These are phyloP conservation scores for Ceratopteris richardii DNA, from an alignment of 75 land plant genomes.

Conservation along the genomic window DNA sequence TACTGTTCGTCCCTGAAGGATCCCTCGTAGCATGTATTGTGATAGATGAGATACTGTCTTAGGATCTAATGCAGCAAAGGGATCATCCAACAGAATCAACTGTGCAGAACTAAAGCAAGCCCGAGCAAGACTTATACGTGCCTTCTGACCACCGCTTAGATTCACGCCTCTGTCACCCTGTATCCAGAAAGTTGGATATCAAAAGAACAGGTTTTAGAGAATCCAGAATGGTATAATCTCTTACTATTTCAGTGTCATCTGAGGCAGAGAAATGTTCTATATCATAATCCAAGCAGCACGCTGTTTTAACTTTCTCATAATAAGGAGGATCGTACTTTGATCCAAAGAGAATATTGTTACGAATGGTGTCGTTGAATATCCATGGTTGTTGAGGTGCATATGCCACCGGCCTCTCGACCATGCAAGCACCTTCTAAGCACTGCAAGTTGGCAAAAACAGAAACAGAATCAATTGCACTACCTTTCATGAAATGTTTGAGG, in stretches of 20 bases:
- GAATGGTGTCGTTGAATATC: constrained; percentile 31
- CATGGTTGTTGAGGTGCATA: constrained; percentile 38
- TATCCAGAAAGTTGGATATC: not conserved
- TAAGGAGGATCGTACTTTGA: constrained; percentile 11
- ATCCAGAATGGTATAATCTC: not conserved
- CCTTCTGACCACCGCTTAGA: constrained; percentile 35
- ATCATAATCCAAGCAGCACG: constrained; percentile 29
- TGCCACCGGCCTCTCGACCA: constrained; percentile 12
- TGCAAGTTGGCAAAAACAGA: not conserved
- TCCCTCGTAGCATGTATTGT: constrained; percentile 18
- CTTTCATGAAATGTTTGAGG: too few relatives aligned
- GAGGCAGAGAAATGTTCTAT: constrained; percentile 13
- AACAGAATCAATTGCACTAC: too few relatives aligned
- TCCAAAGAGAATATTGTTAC: constrained; percentile 22
- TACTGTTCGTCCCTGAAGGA: constrained; percentile 24
- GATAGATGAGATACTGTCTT: constrained; percentile 23
- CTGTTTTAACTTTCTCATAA: constrained; percentile 14
- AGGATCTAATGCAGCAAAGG: constrained; percentile 30
- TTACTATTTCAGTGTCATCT: constrained; percentile 24
- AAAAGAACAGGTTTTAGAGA: not conserved
- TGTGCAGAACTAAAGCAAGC: constrained; percentile 24
- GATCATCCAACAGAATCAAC: constrained; percentile 28
- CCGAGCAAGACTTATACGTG: constrained; percentile 28
- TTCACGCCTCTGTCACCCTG: constrained; percentile 31
- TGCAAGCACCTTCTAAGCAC: not conserved